Percentiles rank a stretch among this genome's conserved stretches.
Conservation (phyloP, 2,329 filamentous ascomycete species). For the Sporothrix euskadiensis region DNA sequence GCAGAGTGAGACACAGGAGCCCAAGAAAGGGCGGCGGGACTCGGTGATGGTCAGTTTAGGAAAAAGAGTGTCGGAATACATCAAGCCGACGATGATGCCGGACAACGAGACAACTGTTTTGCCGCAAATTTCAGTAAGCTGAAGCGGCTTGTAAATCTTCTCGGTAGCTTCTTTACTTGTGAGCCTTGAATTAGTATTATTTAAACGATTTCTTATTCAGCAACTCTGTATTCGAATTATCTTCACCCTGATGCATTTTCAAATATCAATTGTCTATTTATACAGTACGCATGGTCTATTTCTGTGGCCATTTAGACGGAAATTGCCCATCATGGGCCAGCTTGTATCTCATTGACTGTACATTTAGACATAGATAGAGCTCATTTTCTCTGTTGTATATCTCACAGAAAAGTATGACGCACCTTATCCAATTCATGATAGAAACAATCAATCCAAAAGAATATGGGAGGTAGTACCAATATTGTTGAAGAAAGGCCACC, state of each 20-base stretch:
- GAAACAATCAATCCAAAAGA: not conserved
- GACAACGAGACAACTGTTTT: not conserved
- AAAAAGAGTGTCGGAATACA: constrained; percentile 21
- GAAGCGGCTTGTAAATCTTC: not conserved
- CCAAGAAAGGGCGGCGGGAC: not conserved
- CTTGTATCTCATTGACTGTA: not conserved
- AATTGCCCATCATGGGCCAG: constrained; percentile 6
- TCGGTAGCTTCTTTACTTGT: not conserved
- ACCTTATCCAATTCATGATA: not conserved
- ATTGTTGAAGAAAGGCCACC: not conserved
- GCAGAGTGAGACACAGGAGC: not conserved
- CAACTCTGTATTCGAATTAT: no score
- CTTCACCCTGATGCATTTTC: not conserved
- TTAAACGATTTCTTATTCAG: no score
- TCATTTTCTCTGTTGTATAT: no score
- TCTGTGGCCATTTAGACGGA: not conserved
- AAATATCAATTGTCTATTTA: not conserved
- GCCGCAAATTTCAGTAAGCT: no score
- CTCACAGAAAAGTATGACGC: not conserved
- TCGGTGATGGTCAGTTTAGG: constrained; percentile 12
- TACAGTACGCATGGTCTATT: not conserved
- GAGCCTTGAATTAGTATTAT: not conserved
- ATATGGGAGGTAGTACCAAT: no score
- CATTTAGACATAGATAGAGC: not conserved
- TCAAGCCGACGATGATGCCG: constrained; percentile 10